A percentile compares a stretch with the other conserved stretches of the same genome.
Conservation (phyloP, 441 rosid genomes). For the Lagerstroemia fauriei region DNA sequence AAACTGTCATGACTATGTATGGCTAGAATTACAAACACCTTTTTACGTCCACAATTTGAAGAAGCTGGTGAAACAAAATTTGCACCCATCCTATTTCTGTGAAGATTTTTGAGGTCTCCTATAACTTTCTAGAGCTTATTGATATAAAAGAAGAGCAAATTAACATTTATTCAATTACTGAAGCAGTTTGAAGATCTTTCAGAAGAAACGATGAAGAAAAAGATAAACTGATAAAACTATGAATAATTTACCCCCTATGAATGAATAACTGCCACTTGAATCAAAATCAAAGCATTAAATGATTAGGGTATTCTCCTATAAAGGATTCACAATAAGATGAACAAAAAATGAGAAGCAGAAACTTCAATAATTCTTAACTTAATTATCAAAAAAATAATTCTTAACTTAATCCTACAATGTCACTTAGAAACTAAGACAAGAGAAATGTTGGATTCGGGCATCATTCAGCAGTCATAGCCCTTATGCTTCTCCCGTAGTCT, state of each 20-base stretch:
- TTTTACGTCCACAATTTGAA: slow-evolving; percentile 42
- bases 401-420: slow-evolving; percentile 11
- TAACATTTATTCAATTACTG: not conserved
- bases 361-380: slow-evolving; percentile 11
- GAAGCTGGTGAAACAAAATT: slow-evolving; percentile 48
- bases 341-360: not conserved
- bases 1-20: not conserved
- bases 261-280: slow-evolving; percentile 58
- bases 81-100: slow-evolving; percentile 44
- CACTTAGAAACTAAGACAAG: too few relatives aligned
- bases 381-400: slow-evolving; percentile 2
- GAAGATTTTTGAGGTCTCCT: slow-evolving; percentile 59
- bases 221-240: not conserved
- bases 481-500: too few relatives aligned
- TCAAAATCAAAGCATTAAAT: slow-evolving; percentile 83
- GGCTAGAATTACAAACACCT: slow-evolving; percentile 41
- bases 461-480: too few relatives aligned
- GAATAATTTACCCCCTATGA: slow-evolving; percentile 55
- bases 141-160: slow-evolving; percentile 26
- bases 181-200: not conserved
- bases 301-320: slow-evolving; percentile 69
- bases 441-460: not conserved
- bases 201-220: slow-evolving; percentile 4
- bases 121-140: slow-evolving; percentile 70
- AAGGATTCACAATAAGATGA: slow-evolving; percentile 14